These are phyloP conservation scores for Cucurbita argyrosperma DNA, from an alignment of 306 rosid species.

Conservation along the genomic window DNA sequence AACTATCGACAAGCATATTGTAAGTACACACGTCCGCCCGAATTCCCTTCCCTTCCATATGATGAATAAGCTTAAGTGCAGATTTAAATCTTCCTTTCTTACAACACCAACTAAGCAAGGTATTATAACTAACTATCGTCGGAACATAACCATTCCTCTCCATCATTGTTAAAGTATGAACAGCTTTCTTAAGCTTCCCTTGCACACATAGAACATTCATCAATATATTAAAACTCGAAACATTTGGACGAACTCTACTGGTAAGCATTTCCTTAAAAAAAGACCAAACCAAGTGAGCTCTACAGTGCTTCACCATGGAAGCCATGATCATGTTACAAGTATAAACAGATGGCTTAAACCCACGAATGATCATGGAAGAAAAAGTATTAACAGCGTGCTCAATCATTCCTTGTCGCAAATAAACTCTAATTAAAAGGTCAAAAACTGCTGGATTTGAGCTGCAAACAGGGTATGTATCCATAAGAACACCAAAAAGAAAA, in stretches of 20 bases:
- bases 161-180: conserved; percentile 42
- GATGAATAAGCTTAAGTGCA: conserved; percentile 45
- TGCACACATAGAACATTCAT: conserved; percentile 41
- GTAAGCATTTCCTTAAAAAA: conserved; percentile 58
- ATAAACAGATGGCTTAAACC: conserved; percentile 48
- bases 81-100: conserved; percentile 45
- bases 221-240: conserved; percentile 54
- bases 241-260: conserved; percentile 32
- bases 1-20: conserved; percentile 49
- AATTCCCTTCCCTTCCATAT: conserved; percentile 61
- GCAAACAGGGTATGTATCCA: conserved; percentile 62
- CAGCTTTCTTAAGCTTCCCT: conserved; percentile 48
- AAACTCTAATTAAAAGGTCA: conserved; percentile 56
- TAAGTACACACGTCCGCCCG: conserved; percentile 53
- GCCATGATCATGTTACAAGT: conserved; percentile 73
- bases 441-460: conserved; percentile 66
- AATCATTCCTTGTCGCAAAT: conserved; percentile 40
- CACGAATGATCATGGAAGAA: conserved; percentile 43
- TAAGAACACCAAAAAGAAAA: conserved; percentile 38
- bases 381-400: conserved; percentile 42
- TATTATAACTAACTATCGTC: conserved; percentile 42
- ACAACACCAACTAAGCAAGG: conserved; percentile 67
- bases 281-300: conserved; percentile 34
- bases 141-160: conserved; percentile 48
- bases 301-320: conserved; percentile 38